These are phyloP conservation scores for Leccinum uliginosum DNA, from an alignment of 768 basidiomycete genomes.

Conservation along the genomic window DNA sequence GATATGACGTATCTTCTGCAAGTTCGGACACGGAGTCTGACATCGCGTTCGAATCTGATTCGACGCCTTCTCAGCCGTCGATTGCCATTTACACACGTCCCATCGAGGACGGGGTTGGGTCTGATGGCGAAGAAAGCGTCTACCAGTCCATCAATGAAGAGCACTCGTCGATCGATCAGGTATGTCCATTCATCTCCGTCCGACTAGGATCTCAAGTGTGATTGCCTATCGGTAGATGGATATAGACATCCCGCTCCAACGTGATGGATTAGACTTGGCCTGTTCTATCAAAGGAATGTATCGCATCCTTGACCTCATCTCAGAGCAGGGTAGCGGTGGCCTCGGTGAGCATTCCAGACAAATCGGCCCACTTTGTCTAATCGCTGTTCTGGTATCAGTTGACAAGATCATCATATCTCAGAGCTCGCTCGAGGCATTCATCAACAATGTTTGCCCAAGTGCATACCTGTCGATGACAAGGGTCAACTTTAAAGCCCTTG, in stretches of 20 bases:
- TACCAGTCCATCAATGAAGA: conserved; percentile 15
- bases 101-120: not conserved
- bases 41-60: not conserved
- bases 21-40: conserved; percentile 4
- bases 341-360: conserved; percentile 35
- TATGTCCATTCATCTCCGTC: not conserved
- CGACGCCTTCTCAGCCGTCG: conserved; percentile 2
- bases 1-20: not conserved
- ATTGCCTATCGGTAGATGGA: conserved; percentile 18
- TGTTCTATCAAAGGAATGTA: conserved; percentile 43
- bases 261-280: conserved; percentile 19
- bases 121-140: conserved; percentile 12
- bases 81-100: not conserved
- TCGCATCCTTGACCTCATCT: conserved; percentile 50
- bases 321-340: conserved; percentile 46
- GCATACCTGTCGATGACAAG: conserved; percentile 52
- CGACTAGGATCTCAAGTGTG: not conserved
- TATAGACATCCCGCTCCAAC: conserved; percentile 2
- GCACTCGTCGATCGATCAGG: conserved; percentile 2
- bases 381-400: conserved; percentile 32
- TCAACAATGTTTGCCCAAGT: conserved; percentile 45
- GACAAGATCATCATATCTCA: conserved; percentile 63
- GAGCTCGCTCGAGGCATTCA: conserved; percentile 42
- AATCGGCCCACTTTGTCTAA: not conserved
- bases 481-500: conserved; percentile 53